phyloP scores from a whole-genome alignment of 2,329 filamentous ascomycete species.

The Xylaria sp. region DNA sequence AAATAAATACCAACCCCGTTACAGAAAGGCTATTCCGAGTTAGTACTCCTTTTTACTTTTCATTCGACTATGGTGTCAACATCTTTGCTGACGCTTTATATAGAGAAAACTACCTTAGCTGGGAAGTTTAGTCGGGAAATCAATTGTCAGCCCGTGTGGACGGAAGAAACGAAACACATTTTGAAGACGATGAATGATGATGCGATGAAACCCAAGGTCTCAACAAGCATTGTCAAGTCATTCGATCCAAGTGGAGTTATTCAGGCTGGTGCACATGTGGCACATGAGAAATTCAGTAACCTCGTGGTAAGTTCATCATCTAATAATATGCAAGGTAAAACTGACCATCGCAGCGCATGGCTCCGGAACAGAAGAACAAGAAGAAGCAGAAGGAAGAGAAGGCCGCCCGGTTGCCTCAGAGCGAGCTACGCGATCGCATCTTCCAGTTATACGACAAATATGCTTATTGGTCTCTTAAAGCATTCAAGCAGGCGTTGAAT shows the following conservation, averaged over 20 bases:
- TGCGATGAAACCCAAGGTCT: slow-evolving; percentile 67
- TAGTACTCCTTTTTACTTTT: slow-evolving; percentile 53
- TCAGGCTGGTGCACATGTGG: slow-evolving; percentile 65
- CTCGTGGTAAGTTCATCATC: slow-evolving; percentile 66
- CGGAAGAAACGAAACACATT: slow-evolving; percentile 73
- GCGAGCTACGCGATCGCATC: slow-evolving; percentile 86
- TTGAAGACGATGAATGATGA: slow-evolving; percentile 68
- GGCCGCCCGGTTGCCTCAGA: slow-evolving; percentile 86
- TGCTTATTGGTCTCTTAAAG: slow-evolving; percentile 94
- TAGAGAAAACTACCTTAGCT: slow-evolving; percentile 81
- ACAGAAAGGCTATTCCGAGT: slow-evolving; percentile 80
- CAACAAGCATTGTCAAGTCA: slow-evolving; percentile 57
- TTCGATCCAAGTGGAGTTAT: slow-evolving; percentile 65
- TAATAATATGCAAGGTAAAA: neutral
- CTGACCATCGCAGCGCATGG: slow-evolving; percentile 42
- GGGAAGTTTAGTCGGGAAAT: slow-evolving; percentile 81
- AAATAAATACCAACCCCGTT: slow-evolving; percentile 67
- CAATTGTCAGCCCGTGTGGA: slow-evolving; percentile 76
- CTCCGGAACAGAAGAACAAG: slow-evolving; percentile 66
- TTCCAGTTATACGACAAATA: slow-evolving; percentile 85
- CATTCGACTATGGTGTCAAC: neutral
- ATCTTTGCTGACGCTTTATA: slow-evolving; percentile 26
- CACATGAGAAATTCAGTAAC: slow-evolving; percentile 57
- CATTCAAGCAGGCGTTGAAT: slow-evolving; percentile 77
- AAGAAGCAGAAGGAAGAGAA: slow-evolving; percentile 68